Percentiles rank a stretch among this genome's conserved stretches.
phyloP scores from a whole-genome alignment of 2,329 filamentous ascomycete species.

The Aspergillus japonicus region DNA sequence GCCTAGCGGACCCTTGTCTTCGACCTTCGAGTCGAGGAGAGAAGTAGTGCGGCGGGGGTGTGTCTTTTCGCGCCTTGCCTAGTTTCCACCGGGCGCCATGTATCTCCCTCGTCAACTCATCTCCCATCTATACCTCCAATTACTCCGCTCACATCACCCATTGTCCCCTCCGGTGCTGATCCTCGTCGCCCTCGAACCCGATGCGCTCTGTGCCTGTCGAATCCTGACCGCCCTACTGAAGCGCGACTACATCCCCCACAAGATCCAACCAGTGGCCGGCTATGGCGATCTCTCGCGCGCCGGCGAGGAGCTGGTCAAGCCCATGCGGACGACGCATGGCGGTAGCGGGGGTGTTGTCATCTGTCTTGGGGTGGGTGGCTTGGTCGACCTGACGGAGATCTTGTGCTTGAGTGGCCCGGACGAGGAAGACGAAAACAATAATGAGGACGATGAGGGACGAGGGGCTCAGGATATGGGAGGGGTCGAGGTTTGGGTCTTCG shows the following conservation, averaged over 20 bases:
- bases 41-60: neutral
- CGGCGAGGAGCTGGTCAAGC: constrained; percentile 73
- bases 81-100: constrained; percentile 58
- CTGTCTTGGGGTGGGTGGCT: constrained; percentile 86
- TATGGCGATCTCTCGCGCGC: constrained; percentile 84
- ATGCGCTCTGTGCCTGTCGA: constrained; percentile 91
- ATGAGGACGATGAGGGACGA: neutral
- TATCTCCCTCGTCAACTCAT: constrained; percentile 90
- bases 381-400: constrained; percentile 80
- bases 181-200: constrained; percentile 89
- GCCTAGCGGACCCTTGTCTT: neutral
- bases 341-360: constrained; percentile 86
- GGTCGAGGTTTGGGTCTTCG: constrained; percentile 94
- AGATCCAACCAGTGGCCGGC: constrained; percentile 90
- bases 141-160: constrained; percentile 83
- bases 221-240: constrained; percentile 92
- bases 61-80: neutral
- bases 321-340: constrained; percentile 82
- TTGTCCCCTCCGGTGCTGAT: constrained; percentile 87
- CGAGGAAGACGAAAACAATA: constrained; percentile 41
- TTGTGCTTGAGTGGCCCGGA: constrained; percentile 73
- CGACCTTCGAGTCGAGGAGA: neutral
- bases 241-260: constrained; percentile 96
- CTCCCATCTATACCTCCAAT: constrained; percentile 85
- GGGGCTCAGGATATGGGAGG: constrained; percentile 63